Percentiles rank a stretch among this genome's conserved stretches.
Evolutionary conservation across 2,329 filamentous ascomycete species (phyloP).

Genomic region (Chrysoporthe cubensis): DNA sequence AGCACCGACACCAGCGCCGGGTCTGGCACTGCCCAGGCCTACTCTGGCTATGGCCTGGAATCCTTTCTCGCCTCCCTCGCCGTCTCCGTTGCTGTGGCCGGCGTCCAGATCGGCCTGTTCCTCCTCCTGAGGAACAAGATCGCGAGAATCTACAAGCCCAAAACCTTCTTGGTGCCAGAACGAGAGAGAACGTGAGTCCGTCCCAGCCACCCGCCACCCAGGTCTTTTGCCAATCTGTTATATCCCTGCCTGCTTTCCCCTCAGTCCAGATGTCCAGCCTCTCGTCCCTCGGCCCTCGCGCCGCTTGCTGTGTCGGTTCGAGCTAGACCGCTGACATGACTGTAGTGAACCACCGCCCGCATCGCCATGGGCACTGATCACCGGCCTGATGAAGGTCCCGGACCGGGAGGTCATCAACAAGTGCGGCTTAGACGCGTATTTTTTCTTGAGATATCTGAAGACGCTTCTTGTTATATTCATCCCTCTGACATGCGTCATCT

Average conservation of each 20-base stretch:
- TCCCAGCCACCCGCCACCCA: neutral
- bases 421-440: conserved; percentile 94
- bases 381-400: conserved; percentile 68
- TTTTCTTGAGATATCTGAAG: conserved; percentile 86
- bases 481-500: conserved; percentile 74
- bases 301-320: neutral
- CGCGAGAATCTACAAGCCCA: conserved; percentile 81
- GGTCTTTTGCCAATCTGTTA: neutral
- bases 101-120: conserved; percentile 70
- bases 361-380: conserved; percentile 54
- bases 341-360: conserved; percentile 64
- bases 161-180: conserved; percentile 85
- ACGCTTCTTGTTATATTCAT: conserved; percentile 87
- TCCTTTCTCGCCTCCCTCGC: conserved; percentile 69
- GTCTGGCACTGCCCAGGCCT: conserved; percentile 35
- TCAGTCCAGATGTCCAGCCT: neutral
- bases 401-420: conserved; percentile 89
- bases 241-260: neutral
- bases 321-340: conserved; percentile 3
- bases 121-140: conserved; percentile 77
- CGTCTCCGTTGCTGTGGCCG: conserved; percentile 66
- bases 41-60: conserved; percentile 49
- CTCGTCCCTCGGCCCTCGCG: neutral
- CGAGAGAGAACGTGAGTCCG: conserved; percentile 67
- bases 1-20: conserved; percentile 15